A percentile compares a stretch with the other conserved stretches of the same genome.
phyloP scores from a whole-genome alignment of 129 eudicot species.

The Flaveria sonorensis region DNA sequence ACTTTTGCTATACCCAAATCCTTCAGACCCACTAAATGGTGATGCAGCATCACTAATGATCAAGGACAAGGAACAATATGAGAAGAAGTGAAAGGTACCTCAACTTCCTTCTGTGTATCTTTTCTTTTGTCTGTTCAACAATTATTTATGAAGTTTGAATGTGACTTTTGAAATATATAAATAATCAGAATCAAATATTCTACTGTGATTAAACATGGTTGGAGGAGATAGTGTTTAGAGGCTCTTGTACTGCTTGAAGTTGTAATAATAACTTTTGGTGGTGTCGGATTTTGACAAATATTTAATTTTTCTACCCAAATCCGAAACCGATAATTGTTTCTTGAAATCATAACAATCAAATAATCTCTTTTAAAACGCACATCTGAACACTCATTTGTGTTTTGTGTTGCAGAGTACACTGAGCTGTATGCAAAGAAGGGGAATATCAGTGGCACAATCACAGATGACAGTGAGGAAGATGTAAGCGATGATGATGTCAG shows the following conservation, averaged over 20 bases:
- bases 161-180: not conserved
- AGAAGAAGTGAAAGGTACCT: constrained; percentile 77
- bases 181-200: not conserved
- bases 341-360: not conserved
- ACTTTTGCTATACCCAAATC: constrained; percentile 84
- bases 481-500: constrained; percentile 61
- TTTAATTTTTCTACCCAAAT: not conserved
- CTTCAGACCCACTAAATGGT: constrained; percentile 83
- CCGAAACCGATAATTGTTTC: not conserved
- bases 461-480: constrained; percentile 69
- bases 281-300: no score
- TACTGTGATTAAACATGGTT: not conserved
- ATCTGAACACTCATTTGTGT: not conserved
- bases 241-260: not conserved
- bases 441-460: constrained; percentile 40
- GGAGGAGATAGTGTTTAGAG: not conserved
- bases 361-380: not conserved
- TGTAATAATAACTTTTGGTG: not conserved
- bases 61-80: constrained; percentile 72
- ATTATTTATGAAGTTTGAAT: not conserved
- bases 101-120: not conserved
- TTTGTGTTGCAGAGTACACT: constrained; percentile 56
- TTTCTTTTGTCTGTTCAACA: not conserved
- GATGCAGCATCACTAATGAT: constrained; percentile 86
- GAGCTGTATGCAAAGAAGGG: constrained; percentile 79